Evolutionary conservation across 495 filamentous ascomycete genomes (phyloP), one percentile per base, ranked within the genome.

Genomic region (Penicillium robsamsonii): DNA sequence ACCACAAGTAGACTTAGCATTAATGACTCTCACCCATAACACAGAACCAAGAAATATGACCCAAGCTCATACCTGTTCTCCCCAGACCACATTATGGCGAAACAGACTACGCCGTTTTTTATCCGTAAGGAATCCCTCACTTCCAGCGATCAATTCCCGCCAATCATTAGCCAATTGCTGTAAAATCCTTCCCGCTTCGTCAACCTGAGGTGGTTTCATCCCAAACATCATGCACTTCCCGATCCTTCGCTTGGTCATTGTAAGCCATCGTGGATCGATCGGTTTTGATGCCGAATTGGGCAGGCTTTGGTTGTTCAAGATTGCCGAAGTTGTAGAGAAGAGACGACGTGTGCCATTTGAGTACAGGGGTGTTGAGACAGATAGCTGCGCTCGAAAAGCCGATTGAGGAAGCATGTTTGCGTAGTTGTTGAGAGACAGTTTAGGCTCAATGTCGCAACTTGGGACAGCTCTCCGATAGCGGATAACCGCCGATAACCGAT

Each of bases 221-320:
- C 92, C 92, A 65, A 95, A 95, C 59, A 80, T 80, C 59, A 96
- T 83, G 70, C 94, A 95, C 70, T 85, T 85, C 9, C 92, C 91
- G n/a, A 96, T 70, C 40, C 91, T 83, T 11, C 74, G 59, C 60
- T 87, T 89, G 13, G 90, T 82, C 44, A 87, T 82, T 15, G 86
- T 82, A 46, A 95, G 86, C 92, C 92, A 96, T 69, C 84, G 81
- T 11, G 82, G 71, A 48, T 77, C 71, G 44, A 79, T 68, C 31
- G 43, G 46, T 57, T 59, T 44, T 43, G n/a, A 10, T 9, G 25
- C 55, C 55, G 57, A 50, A 30, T 47, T 42, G 42, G 53, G 50
- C 20, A 51, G 49, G 44, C 62, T 59, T 20, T 62, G 61, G 27
- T 24, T 11, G 3, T 17, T 7, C 2, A 18, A 42, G 35, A 22